These are phyloP conservation scores for Oenanthe javanica DNA, from an alignment of 140 eudicot genomes.

Conservation along the genomic window DNA sequence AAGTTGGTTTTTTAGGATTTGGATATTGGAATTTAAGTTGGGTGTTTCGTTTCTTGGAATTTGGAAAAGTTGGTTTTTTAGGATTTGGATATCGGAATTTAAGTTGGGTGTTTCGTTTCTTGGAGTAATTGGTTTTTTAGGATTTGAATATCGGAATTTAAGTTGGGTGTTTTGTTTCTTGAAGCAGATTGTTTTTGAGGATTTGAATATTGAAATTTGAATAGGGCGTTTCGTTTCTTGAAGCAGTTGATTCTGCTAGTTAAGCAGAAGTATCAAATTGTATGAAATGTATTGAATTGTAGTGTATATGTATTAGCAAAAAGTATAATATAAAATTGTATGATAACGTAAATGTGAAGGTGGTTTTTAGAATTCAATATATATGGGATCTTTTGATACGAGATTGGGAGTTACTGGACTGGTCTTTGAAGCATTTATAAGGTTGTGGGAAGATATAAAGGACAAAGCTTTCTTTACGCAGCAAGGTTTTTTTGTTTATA, in stretches of 20 bases:
- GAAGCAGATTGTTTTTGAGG: neutral
- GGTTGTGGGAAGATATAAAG: neutral
- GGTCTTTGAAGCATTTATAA: neutral
- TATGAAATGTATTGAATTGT: neutral
- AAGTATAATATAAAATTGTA: neutral
- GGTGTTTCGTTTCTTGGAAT: too few species aligned
- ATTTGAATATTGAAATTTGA: neutral
- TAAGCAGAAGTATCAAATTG: neutral
- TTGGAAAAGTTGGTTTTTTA: too few species aligned
- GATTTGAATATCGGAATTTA: neutral
- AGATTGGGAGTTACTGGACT: neutral
- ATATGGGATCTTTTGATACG: neutral
- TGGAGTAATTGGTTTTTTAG: neutral
- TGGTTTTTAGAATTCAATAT: neutral
- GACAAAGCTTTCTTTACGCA: neutral
- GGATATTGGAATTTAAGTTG: neutral
- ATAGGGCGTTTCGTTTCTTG: neutral
- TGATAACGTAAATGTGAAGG: neutral
- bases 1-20: neutral
- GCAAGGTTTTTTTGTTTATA: neutral
- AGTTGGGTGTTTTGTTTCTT: neutral
- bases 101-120: neutral
- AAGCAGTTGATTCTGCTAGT: too few species aligned
- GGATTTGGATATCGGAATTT: neutral
- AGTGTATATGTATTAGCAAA: neutral